Base-by-base conservation (phyloP, 768 basidiomycete species). In the Xerocomus spinulosus region DNA sequence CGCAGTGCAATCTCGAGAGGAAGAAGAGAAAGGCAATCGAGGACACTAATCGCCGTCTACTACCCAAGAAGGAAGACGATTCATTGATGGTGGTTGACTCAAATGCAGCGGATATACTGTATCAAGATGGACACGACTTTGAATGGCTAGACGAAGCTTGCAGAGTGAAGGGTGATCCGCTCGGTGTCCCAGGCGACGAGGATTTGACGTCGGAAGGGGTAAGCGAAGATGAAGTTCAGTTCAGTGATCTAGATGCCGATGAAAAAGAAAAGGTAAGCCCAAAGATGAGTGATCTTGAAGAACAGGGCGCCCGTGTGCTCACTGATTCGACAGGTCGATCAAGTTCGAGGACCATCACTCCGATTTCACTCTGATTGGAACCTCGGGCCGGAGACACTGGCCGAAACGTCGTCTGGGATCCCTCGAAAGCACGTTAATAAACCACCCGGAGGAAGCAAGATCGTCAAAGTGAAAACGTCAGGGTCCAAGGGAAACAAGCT, bases 111-210 rank as follows among this genome's bases (percentile, higher is more conserved):
- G 64, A 66, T 29, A 28, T 30, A 10, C 42, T 66, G 8, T 36
- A 37, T 29, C 43, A 49, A 20, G 49, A 45, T 37, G 39, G 18
- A 26, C 43, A 39, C 6, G 55, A 61, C 23, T 35, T 61, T 30
- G 44, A 42, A 15, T 68, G 66, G 64, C 21, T 68, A 24, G 63
- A 66, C 10, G 53, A 63, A 24, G 56, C 63, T 15, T 66, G 63
- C 25, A 28, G 47, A 33, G 61, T 66, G 37, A 61, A 48, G 39
- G 66, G 64, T 10, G 64, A 66, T 44, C 54, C 34, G 17, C 33
- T 67, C 37, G 29, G 40, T 21, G n/a, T 55, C 15, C 32, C 48
- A 36, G 55, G 24, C 4, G 51, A 60, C 18, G 54, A 55, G 5
- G 48, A 51, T 29, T 24, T 38, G n/a, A 54, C 44, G 5, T 36